Base-by-base conservation (phyloP, 2,329 filamentous ascomycete species). In the Erysiphe pisi region DNA sequence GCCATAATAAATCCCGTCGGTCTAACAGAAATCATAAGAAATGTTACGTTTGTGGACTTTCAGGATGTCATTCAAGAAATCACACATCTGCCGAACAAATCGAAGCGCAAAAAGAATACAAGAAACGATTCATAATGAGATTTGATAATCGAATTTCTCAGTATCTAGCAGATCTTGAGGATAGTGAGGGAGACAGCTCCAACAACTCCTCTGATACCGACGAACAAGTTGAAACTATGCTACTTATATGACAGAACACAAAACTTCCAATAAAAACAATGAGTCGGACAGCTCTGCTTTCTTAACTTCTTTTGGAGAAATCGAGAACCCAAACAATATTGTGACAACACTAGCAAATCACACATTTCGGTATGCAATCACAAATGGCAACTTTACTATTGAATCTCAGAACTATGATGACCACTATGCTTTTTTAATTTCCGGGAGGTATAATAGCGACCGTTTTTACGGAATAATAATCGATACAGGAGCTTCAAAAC, bases 401-500 rank as follows among this genome's bases (percentile, higher is more conserved):
- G 49, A 52, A 52, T 52, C 49, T 52, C 2, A 52, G 49, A 52
- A 52, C 49, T 52, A 65, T 11, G 28, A 65, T 65, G 58, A 65
- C 58, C 58, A 25, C 28, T 4, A 25, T 65, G 22, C 58, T 4
- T 8, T 65, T 22, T 25, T 65, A 25, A 65, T 28, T 25, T 65
- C 16, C 58, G 58, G 58, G 25, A 65, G 2, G 9, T 65, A 65
- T 28, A 65, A 12, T 31, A 65, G 9, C 65, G n/a, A 74, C 70
- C 2, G 9, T n/a, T 49, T 49, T 40, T 47, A 47, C 4, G 70
- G 70, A 16, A 49, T 74, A n/a, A 16, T 74, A n/a, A 74, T 49
- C 18, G 70, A 74, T 74, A 74, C 70, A 47, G 70, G 70, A n/a
- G 70, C 70, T 47, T 74, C 70, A 47, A 74, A 18, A 6, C 36